Evolutionary conservation across 106 monocot species (phyloP).

Genomic region (Dendrobium catenatum): DNA sequence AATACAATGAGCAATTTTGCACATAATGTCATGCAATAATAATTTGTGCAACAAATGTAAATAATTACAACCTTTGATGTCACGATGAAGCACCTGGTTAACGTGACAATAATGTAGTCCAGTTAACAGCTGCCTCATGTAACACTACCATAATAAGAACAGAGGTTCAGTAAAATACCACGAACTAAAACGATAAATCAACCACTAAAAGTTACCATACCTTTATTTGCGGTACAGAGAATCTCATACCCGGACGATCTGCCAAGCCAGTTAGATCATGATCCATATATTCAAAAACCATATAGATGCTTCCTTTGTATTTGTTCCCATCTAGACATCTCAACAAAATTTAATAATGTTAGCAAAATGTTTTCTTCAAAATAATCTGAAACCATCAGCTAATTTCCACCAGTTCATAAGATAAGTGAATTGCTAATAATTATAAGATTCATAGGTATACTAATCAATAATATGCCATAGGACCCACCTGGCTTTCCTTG

Average conservation of each 20-base stretch:
- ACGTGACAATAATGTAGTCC: conserved; percentile 98
- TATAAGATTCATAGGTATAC: not conserved
- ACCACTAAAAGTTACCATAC: conserved; percentile 21
- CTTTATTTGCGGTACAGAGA: conserved; percentile 92
- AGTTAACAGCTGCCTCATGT: conserved; percentile 94
- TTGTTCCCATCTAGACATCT: conserved; percentile 67
- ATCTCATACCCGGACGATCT: conserved; percentile 89
- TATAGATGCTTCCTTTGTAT: conserved; percentile 93
- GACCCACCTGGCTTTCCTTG: conserved; percentile 74
- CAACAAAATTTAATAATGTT: conserved; percentile 7
- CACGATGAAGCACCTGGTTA: conserved; percentile 96
- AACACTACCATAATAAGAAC: conserved; percentile 44
- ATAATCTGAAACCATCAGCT: not conserved
- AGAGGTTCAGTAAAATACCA: not conserved
- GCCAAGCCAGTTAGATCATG: conserved; percentile 94
- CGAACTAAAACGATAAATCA: not conserved
- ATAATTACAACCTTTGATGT: conserved; percentile 75
- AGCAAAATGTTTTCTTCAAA: not conserved
- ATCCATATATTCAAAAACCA: conserved; percentile 99
- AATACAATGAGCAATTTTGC: not conserved
- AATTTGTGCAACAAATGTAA: not conserved
- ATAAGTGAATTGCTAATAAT: not conserved
- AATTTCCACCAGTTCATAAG: not conserved
- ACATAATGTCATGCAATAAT: conserved; percentile 1
- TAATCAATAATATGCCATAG: not conserved